These are phyloP conservation scores for Diplodia corticola DNA, from an alignment of 2,329 filamentous ascomycete genomes.

Conservation along the genomic window DNA sequence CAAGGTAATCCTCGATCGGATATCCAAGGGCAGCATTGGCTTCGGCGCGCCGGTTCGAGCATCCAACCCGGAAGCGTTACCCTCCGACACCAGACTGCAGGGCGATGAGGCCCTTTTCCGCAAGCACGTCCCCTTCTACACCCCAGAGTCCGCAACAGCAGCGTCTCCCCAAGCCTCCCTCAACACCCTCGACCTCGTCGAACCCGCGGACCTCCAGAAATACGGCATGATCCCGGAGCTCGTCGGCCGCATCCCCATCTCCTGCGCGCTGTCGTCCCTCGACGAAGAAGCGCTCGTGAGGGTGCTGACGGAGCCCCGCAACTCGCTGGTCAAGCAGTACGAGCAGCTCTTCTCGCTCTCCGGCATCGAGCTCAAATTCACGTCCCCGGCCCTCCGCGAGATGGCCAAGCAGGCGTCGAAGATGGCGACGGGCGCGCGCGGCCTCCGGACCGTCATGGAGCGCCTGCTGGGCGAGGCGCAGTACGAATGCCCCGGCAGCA, in stretches of 20 bases:
- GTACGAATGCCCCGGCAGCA: conserved; percentile 51
- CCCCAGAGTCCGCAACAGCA: conserved; percentile 30
- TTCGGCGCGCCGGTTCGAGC: conserved; percentile 81
- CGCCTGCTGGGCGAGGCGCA: conserved; percentile 48
- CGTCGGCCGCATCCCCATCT: conserved; percentile 92
- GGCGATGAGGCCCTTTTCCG: conserved; percentile 61
- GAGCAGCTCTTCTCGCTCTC: conserved; percentile 83
- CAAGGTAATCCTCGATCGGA: conserved; percentile 81
- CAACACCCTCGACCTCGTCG: conserved; percentile 69
- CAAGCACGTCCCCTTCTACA: conserved; percentile 60
- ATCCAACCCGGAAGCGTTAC: conserved; percentile 49
- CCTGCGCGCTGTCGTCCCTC: conserved; percentile 79
- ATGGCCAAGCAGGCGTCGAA: conserved; percentile 70
- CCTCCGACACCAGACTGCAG: conserved; percentile 59
- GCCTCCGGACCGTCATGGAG: conserved; percentile 51
- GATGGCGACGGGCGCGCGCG: conserved; percentile 69
- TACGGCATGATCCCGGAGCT: conserved; percentile 94
- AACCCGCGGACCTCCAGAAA: conserved; percentile 72
- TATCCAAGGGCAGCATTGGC: conserved; percentile 82
- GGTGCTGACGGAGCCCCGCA: conserved; percentile 89
- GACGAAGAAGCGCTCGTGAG: conserved; percentile 69
- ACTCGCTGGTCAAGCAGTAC: conserved; percentile 86
- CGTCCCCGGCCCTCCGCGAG: conserved; percentile 74
- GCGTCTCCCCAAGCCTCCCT: conserved; percentile 39
- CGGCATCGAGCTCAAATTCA: conserved; percentile 76